Conservation (phyloP, 495 filamentous ascomycete genomes). For the Opeltia flavorubescens region DNA sequence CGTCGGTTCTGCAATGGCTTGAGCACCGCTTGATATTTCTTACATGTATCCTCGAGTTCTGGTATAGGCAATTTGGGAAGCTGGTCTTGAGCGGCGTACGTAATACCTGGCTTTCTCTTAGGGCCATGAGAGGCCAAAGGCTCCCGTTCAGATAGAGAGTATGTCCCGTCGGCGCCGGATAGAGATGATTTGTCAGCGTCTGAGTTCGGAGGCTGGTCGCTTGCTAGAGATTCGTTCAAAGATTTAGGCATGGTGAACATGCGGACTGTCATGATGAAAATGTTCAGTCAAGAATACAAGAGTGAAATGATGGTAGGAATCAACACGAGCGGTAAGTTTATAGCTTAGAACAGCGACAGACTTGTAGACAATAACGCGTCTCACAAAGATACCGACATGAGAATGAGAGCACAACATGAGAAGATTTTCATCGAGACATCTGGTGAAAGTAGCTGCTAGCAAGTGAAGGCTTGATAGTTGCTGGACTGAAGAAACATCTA, state of each 20-base stretch:
- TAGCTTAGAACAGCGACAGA: slow-evolving; percentile 92
- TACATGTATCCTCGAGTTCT: slow-evolving; percentile 68
- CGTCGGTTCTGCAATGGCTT: slow-evolving; percentile 64
- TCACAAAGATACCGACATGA: too few species aligned
- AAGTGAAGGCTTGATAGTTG: too few species aligned
- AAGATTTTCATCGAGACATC: too few species aligned
- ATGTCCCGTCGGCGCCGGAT: slow-evolving; percentile 26
- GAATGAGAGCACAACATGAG: too few species aligned
- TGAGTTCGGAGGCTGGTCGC: slow-evolving; percentile 16
- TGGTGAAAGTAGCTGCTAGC: too few species aligned
- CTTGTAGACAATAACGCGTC: slow-evolving; percentile 67
- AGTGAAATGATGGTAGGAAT: slow-evolving; percentile 63
- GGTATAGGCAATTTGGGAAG: slow-evolving; percentile 90
- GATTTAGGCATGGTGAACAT: slow-evolving; percentile 47
- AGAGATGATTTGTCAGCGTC: slow-evolving; percentile 17
- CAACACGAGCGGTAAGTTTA: slow-evolving; percentile 66
- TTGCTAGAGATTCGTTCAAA: slow-evolving; percentile 47
- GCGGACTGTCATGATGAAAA: slow-evolving; percentile 24
- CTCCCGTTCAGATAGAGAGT: slow-evolving; percentile 24
- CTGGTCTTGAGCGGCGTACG: slow-evolving; percentile 77
- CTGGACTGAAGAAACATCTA: too few species aligned
- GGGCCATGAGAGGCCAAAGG: slow-evolving; percentile 29
- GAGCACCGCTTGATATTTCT: slow-evolving; percentile 68
- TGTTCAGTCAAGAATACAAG: slow-evolving; percentile 49
- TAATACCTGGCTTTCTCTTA: slow-evolving; percentile 49